Base-by-base conservation (phyloP, 495 filamentous ascomycete genomes). In the Mytilinidion resinicola region DNA sequence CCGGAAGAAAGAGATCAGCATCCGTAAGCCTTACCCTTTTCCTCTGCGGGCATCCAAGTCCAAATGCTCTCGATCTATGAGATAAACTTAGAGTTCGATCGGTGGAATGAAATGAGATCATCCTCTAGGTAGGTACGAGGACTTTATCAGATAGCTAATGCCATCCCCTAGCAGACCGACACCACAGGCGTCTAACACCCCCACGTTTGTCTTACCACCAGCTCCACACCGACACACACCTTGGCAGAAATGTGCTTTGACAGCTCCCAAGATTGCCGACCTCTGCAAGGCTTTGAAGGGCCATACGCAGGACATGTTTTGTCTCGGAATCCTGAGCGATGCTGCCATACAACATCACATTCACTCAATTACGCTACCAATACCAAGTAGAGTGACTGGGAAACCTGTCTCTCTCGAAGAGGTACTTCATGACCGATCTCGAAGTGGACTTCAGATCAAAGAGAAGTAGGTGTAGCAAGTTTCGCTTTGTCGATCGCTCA, bases 261-360 rank as follows among this genome's bases (percentile, higher is more conserved):
- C 46, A 4, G 48, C 48, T 1, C 17, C 34, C 4, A 37, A 53
- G 33, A 53, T 53, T 39, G 11, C 12, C 6, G 17, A 53, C 17
- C 51, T 53, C 15, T 53, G 51, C 36, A 41, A 38, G 33, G 51
- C 17, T 11, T 39, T 53, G 14, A 21, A 14, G 11, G 12, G 41
- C n/a, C 9, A 37, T 1, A 1, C 9, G 12, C 51, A 41, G 6
- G 19, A 17, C 7, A 35, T 37, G 25, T 19, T 8, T 19, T 53
- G 51, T 38, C 66, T 88, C 9, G 90, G 87, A 1, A 71, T 89
- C 1, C 69, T 79, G 17, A 77, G 80, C 5, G 76, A 81, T 74
- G 52, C 74, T 72, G 51, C 35, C 21, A 15, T 19, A 6, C 4
- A 53, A 53, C 51, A 53, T 37, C 51, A 53, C 33, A 37, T 53